Evolutionary conservation across 495 filamentous ascomycete species (phyloP), one percentile per base, ranked within the genome.

Genomic region (Chaetomium tenue): DNA sequence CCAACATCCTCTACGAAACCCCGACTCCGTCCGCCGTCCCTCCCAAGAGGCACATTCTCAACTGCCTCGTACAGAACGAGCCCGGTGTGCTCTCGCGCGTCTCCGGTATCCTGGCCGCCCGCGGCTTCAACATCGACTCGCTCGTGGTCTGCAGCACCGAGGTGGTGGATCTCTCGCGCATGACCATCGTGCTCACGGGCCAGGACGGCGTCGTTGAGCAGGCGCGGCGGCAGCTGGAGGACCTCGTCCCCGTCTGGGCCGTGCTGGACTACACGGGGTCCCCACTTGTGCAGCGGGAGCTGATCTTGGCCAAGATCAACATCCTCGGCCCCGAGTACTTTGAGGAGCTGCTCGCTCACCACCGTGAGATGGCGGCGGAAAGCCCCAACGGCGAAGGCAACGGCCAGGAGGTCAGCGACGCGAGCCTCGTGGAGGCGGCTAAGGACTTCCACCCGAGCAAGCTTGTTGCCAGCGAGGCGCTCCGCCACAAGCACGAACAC

Each of bases 111-210:
- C 84, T 98, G 37, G 94, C 94, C 18, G 94, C 94, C 30, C 85
- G 94, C 47, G 94, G 94, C 63, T 98, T 98, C 88, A 98, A 98
- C 81, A 98, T 98, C 74, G 94, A 98, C 84, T 93, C 90, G 61
- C 81, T 98, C 62, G 94, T 98, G 55, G 94, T 98, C 46, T 98
- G 94, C 81, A 92, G 90, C 75, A 98, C 94, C 50, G 94, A 97
- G 78, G 93, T 98, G n/a, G 91, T 91, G 68, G 93, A 98, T 70
- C 80, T 98, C 33, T 96, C 91, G 23, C 92, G 94, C 69, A 98
- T 98, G 94, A 98, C 94, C 46, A 98, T 98, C 67, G 94, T 98
- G 61, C 83, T 98, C 48, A 89, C 90, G 63, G 94, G 94, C 44
- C 93, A 97, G 77, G 93, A 98, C 70, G 94, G 93, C 54, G 94